These are phyloP conservation scores for Mediolabrus comicus DNA, from an alignment of 108 stramenopile species.

Conservation along the genomic window DNA sequence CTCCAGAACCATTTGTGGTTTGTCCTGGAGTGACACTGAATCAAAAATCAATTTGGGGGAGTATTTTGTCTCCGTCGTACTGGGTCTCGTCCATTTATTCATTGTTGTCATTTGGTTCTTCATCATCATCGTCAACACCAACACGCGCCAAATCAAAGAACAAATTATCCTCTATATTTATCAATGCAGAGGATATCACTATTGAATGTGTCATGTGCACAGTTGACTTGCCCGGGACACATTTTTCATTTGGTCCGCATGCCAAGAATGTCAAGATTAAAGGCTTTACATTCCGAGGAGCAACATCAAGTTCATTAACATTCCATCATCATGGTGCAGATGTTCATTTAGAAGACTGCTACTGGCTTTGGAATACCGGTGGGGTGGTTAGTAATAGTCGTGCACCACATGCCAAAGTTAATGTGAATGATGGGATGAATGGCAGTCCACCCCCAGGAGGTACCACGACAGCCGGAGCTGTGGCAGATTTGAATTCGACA, in stretches of 20 bases:
- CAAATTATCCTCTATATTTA: constrained; percentile 52
- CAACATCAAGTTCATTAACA: constrained; percentile 58
- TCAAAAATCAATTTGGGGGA: constrained; percentile 22
- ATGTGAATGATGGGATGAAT: neutral
- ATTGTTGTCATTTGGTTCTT: constrained; percentile 1
- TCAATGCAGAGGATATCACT: constrained; percentile 80
- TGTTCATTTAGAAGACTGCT: constrained; percentile 74
- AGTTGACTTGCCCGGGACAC: constrained; percentile 63
- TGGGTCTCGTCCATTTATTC: constrained; percentile 19
- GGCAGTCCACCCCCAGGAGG: neutral
- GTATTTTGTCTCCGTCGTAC: constrained; percentile 2
- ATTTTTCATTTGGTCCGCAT: constrained; percentile 80
- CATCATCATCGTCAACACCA: neutral
- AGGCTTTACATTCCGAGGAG: constrained; percentile 69
- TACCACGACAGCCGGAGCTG: constrained; percentile 47
- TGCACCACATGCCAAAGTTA: neutral
- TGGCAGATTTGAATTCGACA: constrained; percentile 80
- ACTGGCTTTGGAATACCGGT: constrained; percentile 60
- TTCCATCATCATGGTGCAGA: constrained; percentile 80
- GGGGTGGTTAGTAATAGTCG: constrained; percentile 21
- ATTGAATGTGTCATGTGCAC: constrained; percentile 69
- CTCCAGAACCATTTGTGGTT: constrained; percentile 70
- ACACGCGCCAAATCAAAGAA: constrained; percentile 1
- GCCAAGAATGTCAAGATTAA: constrained; percentile 66
- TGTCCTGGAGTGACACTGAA: constrained; percentile 65